Conservation (phyloP, 108 stramenopile species). For the Discostella stelligeroides region DNA sequence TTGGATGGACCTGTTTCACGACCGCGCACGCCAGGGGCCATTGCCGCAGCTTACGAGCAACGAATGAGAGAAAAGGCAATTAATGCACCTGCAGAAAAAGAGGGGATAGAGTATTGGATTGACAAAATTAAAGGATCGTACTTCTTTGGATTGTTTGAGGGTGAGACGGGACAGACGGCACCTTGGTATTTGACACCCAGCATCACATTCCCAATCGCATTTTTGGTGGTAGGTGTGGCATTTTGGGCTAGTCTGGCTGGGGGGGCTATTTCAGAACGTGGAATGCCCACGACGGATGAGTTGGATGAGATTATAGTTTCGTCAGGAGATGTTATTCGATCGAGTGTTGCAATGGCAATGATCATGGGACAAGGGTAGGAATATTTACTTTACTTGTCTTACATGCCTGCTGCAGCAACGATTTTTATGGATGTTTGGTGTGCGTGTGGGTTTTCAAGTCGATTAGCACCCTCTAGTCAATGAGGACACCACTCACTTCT, state of each 20-base stretch:
- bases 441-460: too few relatives aligned
- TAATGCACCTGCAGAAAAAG: constrained; percentile 51
- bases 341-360: constrained; percentile 26
- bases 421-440: too few relatives aligned
- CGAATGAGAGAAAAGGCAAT: constrained; percentile 56
- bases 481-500: too few relatives aligned
- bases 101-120: constrained; percentile 72
- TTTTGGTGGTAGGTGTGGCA: constrained; percentile 82
- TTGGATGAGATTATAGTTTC: constrained; percentile 79
- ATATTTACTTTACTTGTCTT: too few relatives aligned
- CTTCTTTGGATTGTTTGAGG: constrained; percentile 94
- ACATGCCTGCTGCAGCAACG: too few relatives aligned
- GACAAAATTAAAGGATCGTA: constrained; percentile 83
- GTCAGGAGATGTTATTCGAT: constrained; percentile 18
- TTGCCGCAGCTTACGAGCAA: constrained; percentile 76
- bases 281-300: constrained; percentile 73
- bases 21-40: constrained; percentile 67
- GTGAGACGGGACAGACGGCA: constrained; percentile 89
- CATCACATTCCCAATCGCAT: constrained; percentile 93
- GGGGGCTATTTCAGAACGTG: constrained; percentile 82
- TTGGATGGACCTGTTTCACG: constrained; percentile 49
- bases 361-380: constrained; percentile 19
- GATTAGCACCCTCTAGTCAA: too few relatives aligned
- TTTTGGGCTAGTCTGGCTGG: constrained; percentile 72
- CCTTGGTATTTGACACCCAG: constrained; percentile 93